phyloP scores from a whole-genome alignment of 305 asterid genomes.

The Solanum hybrid region DNA sequence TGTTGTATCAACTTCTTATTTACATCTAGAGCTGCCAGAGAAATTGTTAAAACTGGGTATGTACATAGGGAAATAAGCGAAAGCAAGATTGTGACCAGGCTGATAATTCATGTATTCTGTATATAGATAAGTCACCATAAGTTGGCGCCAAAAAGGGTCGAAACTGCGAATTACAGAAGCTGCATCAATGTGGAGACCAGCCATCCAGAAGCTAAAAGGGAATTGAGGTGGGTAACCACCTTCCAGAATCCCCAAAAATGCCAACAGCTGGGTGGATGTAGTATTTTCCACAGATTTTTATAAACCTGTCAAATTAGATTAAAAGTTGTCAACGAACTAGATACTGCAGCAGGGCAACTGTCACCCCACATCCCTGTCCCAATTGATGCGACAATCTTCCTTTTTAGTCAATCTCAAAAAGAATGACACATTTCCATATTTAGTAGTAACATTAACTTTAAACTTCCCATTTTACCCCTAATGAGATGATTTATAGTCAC shows the following conservation, averaged over 20 bases:
- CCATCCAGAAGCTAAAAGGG: not conserved
- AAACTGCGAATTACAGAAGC: not conserved
- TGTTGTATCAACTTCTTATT: not conserved
- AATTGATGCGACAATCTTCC: not conserved
- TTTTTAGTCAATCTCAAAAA: not conserved
- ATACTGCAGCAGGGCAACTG: not conserved
- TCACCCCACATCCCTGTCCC: not conserved
- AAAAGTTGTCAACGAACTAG: not conserved
- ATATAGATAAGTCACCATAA: not conserved
- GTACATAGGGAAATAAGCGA: not conserved
- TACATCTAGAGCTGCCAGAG: not conserved
- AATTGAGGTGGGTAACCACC: not conserved
- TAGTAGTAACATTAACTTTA: not conserved
- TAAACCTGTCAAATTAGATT: not conserved
- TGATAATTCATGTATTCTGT: not conserved
- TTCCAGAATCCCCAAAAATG: not conserved
- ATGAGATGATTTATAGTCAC: not conserved
- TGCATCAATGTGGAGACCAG: conserved; percentile 3
- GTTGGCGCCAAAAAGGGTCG: not conserved
- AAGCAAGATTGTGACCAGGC: not conserved
- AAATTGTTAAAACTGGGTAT: not conserved
- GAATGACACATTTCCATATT: not conserved
- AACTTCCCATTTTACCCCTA: not conserved
- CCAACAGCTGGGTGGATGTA: not conserved
- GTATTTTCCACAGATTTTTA: not conserved